These are phyloP conservation scores for Paracamarosporium sp. DNA, from an alignment of 2,329 filamentous ascomycete genomes.

Conservation along the genomic window DNA sequence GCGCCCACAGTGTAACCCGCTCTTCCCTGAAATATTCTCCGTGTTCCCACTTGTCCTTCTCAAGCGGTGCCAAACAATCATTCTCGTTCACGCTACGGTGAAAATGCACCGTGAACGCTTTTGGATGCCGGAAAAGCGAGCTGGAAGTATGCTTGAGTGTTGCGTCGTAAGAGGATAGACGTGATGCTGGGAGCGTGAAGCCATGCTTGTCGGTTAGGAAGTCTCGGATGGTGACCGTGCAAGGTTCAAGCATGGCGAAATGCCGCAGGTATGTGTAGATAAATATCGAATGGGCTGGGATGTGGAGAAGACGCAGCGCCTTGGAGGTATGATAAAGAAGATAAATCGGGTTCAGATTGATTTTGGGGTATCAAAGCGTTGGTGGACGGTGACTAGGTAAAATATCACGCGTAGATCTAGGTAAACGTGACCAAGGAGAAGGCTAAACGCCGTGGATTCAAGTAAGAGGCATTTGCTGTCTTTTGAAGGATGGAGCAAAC, in stretches of 20 bases:
- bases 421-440: too few species aligned
- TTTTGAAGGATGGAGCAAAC: too few species aligned
- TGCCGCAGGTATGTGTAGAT: neutral
- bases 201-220: slow-evolving; percentile 4
- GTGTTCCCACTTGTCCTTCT: neutral
- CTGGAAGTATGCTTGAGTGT: neutral
- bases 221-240: slow-evolving; percentile 1
- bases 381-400: too few species aligned
- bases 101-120: neutral
- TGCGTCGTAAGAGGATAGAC: neutral
- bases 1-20: neutral
- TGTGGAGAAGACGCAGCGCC: neutral
- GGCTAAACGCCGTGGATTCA: too few species aligned
- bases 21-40: neutral
- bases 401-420: too few species aligned
- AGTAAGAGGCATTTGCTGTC: neutral
- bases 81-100: neutral
- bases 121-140: neutral
- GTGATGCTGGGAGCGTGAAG: slow-evolving; percentile 2
- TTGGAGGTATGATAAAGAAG: too few species aligned
- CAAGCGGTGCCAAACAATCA: neutral
- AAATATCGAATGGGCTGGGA: neutral
- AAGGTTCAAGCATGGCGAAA: neutral
- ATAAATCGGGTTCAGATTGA: too few species aligned
- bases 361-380: too few species aligned